These are phyloP conservation scores for Sugiyamaella mastotermitis DNA, from an alignment of 805 yeast species.

Conservation along the genomic window DNA sequence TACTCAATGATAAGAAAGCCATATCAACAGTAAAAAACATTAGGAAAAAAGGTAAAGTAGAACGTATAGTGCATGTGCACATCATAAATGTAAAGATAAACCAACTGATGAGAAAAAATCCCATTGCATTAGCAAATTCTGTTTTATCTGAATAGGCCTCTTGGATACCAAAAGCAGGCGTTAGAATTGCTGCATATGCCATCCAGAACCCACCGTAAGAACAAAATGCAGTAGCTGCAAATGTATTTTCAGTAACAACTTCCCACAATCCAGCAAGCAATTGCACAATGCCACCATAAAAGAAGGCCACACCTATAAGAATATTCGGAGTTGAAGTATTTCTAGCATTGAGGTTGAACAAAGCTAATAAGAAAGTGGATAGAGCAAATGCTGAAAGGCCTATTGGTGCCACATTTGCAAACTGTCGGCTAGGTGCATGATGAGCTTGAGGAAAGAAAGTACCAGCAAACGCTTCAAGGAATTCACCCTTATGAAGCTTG, in stretches of 20 bases:
- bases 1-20: constrained; percentile 3
- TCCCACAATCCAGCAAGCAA: constrained; percentile 64
- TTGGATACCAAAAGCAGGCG: constrained; percentile 54
- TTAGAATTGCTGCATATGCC: constrained; percentile 52
- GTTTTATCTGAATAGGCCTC: constrained; percentile 43
- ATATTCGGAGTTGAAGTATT: constrained; percentile 47
- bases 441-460: constrained; percentile 63
- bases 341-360: constrained; percentile 50
- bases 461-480: constrained; percentile 55
- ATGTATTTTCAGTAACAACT: constrained; percentile 54
- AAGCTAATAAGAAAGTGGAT: constrained; percentile 54
- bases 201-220: constrained; percentile 71
- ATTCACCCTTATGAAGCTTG: constrained; percentile 48
- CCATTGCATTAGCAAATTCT: constrained; percentile 43
- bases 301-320: constrained; percentile 51
- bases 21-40: constrained; percentile 39
- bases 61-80: constrained; percentile 49
- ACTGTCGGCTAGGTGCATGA: constrained; percentile 48
- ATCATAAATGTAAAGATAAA: constrained; percentile 52
- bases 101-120: constrained; percentile 62
- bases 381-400: constrained; percentile 58
- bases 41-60: constrained; percentile 57
- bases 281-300: constrained; percentile 60
- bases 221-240: constrained; percentile 58
- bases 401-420: constrained; percentile 62